Conservation (phyloP, 768 basidiomycete genomes). For the Pulveroboletus sp. region DNA sequence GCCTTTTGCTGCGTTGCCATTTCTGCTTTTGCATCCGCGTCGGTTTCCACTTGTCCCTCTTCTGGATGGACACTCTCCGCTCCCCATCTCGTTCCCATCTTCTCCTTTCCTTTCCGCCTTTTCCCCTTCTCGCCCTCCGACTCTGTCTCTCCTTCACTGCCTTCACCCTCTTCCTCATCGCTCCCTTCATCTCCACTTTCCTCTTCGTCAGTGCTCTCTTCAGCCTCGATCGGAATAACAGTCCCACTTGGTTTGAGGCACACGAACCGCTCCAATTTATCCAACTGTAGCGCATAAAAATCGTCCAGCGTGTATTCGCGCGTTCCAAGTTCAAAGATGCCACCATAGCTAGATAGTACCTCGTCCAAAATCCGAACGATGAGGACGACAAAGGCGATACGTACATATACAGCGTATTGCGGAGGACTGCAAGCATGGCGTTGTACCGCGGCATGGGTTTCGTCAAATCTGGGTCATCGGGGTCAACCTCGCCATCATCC, state of each 20-base stretch:
- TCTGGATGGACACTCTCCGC: constrained; percentile 26
- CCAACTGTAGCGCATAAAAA: constrained; percentile 74
- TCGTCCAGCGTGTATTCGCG: constrained; percentile 89
- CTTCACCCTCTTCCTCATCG: constrained; percentile 44
- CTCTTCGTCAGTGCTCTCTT: constrained; percentile 57
- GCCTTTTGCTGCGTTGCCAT: constrained; percentile 4
- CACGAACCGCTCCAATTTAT: constrained; percentile 75
- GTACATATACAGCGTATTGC: constrained; percentile 83
- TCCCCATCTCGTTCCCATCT: constrained; percentile 16
- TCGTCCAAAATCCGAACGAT: neutral
- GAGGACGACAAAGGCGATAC: constrained; percentile 18
- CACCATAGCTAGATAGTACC: constrained; percentile 60
- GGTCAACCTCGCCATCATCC: constrained; percentile 39
- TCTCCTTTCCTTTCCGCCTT: constrained; percentile 2
- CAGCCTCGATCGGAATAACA: constrained; percentile 56
- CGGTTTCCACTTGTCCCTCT: neutral
- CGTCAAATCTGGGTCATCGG: constrained; percentile 61
- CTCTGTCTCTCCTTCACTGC: constrained; percentile 7
- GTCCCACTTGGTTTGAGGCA: constrained; percentile 69
- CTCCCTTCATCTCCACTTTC: constrained; percentile 56
- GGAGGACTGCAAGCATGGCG: constrained; percentile 79
- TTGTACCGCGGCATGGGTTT: constrained; percentile 76
- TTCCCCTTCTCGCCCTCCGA: constrained; percentile 11
- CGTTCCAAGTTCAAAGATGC: constrained; percentile 78
- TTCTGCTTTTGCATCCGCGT: neutral